phyloP scores from a whole-genome alignment of 176 grass and related monocot species.

The Eragrostis nindensis region DNA sequence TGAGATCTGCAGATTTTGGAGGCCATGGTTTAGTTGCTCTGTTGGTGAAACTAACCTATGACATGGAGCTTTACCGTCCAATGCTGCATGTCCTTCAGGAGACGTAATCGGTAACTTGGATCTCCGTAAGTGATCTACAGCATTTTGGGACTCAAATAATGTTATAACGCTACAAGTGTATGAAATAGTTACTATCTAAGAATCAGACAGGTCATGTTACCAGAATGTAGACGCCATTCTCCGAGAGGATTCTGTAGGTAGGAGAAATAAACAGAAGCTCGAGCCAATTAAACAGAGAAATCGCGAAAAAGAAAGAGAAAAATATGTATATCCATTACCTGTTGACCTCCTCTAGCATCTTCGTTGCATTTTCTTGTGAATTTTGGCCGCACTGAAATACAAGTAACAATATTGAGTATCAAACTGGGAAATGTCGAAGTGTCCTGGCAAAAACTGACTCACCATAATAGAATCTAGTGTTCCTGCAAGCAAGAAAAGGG shows the following conservation, averaged over 20 bases:
- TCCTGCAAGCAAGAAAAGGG: constrained; percentile 64
- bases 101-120: constrained; percentile 79
- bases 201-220: constrained; percentile 46
- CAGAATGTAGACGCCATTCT: constrained; percentile 90
- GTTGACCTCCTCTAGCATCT: constrained; percentile 83
- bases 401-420: constrained; percentile 44
- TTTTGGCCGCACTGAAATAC: constrained; percentile 82
- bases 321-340: constrained; percentile 46
- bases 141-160: constrained; percentile 30
- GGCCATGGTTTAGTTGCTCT: too few species aligned
- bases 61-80: constrained; percentile 89
- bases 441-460: constrained; percentile 51
- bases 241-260: constrained; percentile 73
- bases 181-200: background rate
- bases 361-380: constrained; percentile 70
- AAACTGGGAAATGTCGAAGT: constrained; percentile 32
- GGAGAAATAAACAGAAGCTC: constrained; percentile 29
- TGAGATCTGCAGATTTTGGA: too few species aligned
- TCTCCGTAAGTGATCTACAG: constrained; percentile 94
- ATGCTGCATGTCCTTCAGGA: constrained; percentile 65
- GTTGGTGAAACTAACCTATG: constrained; percentile 67
- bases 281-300: constrained; percentile 29
- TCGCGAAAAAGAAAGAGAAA: constrained; percentile 42
- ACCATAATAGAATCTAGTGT: constrained; percentile 98
- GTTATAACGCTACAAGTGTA: constrained; percentile 20